These are phyloP conservation scores for Calonectria ilicicola DNA, from an alignment of 2,329 filamentous ascomycete species.

Conservation along the genomic window DNA sequence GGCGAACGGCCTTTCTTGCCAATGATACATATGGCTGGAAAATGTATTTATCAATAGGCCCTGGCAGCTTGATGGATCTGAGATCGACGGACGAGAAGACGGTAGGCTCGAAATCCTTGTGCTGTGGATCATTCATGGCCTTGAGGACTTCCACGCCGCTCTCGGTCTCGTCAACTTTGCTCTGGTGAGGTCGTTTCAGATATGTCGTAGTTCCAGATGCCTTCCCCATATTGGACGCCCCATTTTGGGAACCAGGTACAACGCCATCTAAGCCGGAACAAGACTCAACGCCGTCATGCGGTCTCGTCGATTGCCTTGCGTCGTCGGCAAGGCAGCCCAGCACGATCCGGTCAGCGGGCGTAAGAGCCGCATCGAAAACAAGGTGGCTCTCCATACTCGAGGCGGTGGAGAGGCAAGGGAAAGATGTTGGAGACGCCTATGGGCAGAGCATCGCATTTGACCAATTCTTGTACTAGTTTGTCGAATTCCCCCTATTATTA, in stretches of 20 bases:
- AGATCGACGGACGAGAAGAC: slow-evolving; percentile 58
- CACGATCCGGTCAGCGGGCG: slow-evolving; percentile 54
- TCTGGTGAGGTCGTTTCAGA: slow-evolving; percentile 7
- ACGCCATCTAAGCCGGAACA: slow-evolving; percentile 11
- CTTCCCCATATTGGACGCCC: neutral
- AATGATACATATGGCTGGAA: slow-evolving; percentile 70
- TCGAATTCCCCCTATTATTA: slow-evolving; percentile 18
- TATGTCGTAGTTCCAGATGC: slow-evolving; percentile 16
- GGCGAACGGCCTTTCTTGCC: slow-evolving; percentile 69
- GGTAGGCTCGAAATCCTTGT: slow-evolving; percentile 58
- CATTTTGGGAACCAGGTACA: slow-evolving; percentile 17
- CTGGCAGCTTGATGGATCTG: slow-evolving; percentile 49
- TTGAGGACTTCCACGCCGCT: slow-evolving; percentile 43
- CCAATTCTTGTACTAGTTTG: slow-evolving; percentile 9
- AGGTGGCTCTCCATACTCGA: slow-evolving; percentile 42
- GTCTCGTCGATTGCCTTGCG: slow-evolving; percentile 39
- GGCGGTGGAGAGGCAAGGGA: neutral
- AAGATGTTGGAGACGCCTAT: neutral
- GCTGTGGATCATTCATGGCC: slow-evolving; percentile 55
- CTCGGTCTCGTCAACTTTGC: neutral
- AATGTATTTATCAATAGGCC: slow-evolving; percentile 59
- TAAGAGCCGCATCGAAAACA: slow-evolving; percentile 54
- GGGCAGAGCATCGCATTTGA: neutral
- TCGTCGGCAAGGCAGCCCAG: slow-evolving; percentile 55
- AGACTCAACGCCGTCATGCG: neutral